phyloP scores from a whole-genome alignment of 768 basidiomycete genomes.

The Dacryopinax primogenitus region DNA sequence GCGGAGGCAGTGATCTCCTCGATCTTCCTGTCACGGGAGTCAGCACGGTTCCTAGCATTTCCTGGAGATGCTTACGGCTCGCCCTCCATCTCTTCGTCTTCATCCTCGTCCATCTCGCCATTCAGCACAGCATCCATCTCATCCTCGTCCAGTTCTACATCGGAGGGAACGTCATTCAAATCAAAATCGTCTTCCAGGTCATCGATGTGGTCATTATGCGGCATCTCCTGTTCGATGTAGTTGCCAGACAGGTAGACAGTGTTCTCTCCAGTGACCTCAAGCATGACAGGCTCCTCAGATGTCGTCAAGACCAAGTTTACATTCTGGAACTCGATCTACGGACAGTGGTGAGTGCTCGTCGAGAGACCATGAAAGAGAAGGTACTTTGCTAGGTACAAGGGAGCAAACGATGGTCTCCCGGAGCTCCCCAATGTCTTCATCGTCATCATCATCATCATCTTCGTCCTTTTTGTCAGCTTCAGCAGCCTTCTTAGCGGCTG shows the following conservation, averaged over 20 bases:
- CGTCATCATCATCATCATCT: conserved; percentile 20
- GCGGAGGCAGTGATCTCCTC: conserved; percentile 46
- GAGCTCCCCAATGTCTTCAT: conserved; percentile 15
- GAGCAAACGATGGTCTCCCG: conserved; percentile 44
- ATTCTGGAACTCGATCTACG: conserved; percentile 61
- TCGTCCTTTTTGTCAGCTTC: conserved; percentile 33
- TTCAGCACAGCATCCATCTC: conserved; percentile 9
- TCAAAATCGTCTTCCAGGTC: conserved; percentile 37
- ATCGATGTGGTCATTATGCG: conserved; percentile 11
- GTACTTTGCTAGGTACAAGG: conserved; percentile 68
- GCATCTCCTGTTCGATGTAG: conserved; percentile 43
- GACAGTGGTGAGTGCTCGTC: not conserved
- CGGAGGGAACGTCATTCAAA: conserved; percentile 66
- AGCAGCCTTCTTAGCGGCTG: conserved; percentile 26
- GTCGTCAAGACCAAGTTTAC: conserved; percentile 59
- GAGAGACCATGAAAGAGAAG: not conserved
- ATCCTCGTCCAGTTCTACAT: conserved; percentile 58
- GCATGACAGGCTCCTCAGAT: conserved; percentile 40
- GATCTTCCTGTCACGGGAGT: conserved; percentile 41
- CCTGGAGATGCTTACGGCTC: conserved; percentile 10
- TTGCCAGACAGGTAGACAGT: conserved; percentile 71
- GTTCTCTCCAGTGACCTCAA: conserved; percentile 72
- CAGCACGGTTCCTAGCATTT: not conserved
- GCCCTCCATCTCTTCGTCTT: conserved; percentile 25
- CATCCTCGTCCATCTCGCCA: conserved; percentile 31